Evolutionary conservation across 164 flowering plant genomes (phyloP).

Genomic region (Vitis riparia): DNA sequence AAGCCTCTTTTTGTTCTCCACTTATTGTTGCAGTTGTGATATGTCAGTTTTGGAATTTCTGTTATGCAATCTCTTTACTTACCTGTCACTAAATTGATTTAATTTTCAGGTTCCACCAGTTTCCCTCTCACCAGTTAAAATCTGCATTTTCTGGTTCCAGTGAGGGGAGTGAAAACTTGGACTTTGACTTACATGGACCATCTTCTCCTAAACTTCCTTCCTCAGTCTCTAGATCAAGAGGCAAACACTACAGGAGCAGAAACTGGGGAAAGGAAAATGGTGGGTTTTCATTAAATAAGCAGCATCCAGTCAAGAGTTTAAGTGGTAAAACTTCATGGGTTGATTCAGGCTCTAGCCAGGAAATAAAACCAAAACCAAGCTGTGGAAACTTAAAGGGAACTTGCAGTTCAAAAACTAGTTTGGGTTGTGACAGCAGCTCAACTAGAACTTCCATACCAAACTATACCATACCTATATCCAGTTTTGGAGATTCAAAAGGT

Average conservation of each 20-base stretch:
- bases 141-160: conserved; percentile 31
- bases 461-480: conserved; percentile 5
- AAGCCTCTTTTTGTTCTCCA: conserved; percentile 23
- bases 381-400: conserved; percentile 16
- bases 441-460: conserved; percentile 10
- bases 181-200: conserved; percentile 23
- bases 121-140: conserved; percentile 45
- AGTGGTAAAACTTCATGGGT: conserved; percentile 18
- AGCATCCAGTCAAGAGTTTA: conserved; percentile 37
- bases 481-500: conserved; percentile 5
- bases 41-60: not conserved
- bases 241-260: conserved; percentile 50
- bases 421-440: conserved; percentile 16
- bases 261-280: conserved; percentile 27
- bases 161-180: conserved; percentile 22
- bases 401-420: conserved; percentile 15
- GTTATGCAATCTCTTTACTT: too few species aligned
- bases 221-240: conserved; percentile 76
- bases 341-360: conserved; percentile 14
- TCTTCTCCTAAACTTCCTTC: conserved; percentile 60
- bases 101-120: conserved; percentile 62
- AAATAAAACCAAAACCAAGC: conserved; percentile 23
- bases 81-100: conserved; percentile 2
- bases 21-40: not conserved
- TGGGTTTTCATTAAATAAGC: conserved; percentile 20